Conservation (phyloP, 2,329 filamentous ascomycete species). For the Colletotrichum falcatum region DNA sequence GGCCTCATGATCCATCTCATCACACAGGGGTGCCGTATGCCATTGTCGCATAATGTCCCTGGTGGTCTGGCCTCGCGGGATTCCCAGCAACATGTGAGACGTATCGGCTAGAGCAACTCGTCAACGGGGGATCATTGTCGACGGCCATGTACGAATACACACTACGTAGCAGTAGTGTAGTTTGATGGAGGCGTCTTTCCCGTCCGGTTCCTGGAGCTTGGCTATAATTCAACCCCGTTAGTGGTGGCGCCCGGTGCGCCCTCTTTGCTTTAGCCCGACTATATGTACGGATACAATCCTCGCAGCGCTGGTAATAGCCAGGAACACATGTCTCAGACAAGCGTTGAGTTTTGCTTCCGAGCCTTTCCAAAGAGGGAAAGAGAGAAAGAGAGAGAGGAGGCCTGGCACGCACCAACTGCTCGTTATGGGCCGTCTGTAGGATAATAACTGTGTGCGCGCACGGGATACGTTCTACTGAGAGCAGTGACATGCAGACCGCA, state of each 20-base stretch:
- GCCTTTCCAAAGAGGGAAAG: conserved; percentile 17
- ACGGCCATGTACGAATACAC: conserved; percentile 12
- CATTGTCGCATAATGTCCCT: conserved; percentile 32
- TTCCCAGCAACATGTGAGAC: conserved; percentile 36
- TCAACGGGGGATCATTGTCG: conserved; percentile 27
- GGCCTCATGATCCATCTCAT: conserved; percentile 40
- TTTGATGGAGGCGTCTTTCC: conserved; percentile 30
- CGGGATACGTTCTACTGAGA: conserved; percentile 21
- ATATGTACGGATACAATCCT: conserved; percentile 21
- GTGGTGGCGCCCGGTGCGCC: conserved; percentile 22
- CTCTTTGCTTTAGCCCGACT: conserved; percentile 20
- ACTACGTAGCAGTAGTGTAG: not conserved
- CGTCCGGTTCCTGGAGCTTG: conserved; percentile 34
- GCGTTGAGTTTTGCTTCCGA: conserved; percentile 34
- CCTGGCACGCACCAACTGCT: conserved; percentile 17
- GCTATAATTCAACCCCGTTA: conserved; percentile 29
- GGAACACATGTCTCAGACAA: conserved; percentile 40
- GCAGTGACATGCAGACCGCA: conserved; percentile 21
- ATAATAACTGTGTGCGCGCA: conserved; percentile 13
- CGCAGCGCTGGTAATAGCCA: conserved; percentile 39
- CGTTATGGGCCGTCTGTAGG: conserved; percentile 6
- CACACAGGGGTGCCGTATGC: conserved; percentile 30
- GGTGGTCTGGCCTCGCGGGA: conserved; percentile 19
- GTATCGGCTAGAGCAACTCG: conserved; percentile 31
- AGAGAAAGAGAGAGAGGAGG: not conserved